phyloP scores from a whole-genome alignment of 177 flowering plant species.

The Vitis hybrid region DNA sequence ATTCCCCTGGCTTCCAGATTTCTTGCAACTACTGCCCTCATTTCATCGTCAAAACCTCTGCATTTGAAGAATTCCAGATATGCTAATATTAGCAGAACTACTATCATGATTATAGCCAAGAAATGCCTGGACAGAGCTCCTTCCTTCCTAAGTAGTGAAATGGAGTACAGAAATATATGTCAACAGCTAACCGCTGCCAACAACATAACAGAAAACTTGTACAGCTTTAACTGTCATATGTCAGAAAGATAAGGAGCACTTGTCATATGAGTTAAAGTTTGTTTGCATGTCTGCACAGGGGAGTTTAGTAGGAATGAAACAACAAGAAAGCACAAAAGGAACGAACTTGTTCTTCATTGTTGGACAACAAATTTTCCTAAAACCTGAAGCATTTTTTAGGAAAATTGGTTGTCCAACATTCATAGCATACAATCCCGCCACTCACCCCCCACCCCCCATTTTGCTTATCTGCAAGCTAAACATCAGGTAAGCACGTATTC shows the following conservation, averaged over 20 bases:
- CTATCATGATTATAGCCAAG: neutral
- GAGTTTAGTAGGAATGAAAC: too few relatives aligned
- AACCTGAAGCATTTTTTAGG: too few relatives aligned
- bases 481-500: neutral
- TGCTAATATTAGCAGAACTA: neutral
- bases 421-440: too few relatives aligned
- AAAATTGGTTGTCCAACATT: too few relatives aligned
- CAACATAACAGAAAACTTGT: neutral
- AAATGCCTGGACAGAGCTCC: neutral
- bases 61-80: slow-evolving; percentile 1
- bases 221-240: neutral
- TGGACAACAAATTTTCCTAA: too few relatives aligned
- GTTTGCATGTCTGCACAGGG: too few relatives aligned
- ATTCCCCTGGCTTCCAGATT: slow-evolving; percentile 95
- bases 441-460: neutral
- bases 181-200: neutral
- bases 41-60: slow-evolving; percentile 99
- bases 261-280: too few relatives aligned
- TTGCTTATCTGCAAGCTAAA: neutral
- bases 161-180: neutral
- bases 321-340: too few relatives aligned
- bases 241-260: neutral
- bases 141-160: neutral
- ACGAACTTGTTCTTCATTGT: too few relatives aligned
- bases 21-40: slow-evolving; percentile 86